Conservation (phyloP, 768 basidiomycete species). For the Lactarius vividus region DNA sequence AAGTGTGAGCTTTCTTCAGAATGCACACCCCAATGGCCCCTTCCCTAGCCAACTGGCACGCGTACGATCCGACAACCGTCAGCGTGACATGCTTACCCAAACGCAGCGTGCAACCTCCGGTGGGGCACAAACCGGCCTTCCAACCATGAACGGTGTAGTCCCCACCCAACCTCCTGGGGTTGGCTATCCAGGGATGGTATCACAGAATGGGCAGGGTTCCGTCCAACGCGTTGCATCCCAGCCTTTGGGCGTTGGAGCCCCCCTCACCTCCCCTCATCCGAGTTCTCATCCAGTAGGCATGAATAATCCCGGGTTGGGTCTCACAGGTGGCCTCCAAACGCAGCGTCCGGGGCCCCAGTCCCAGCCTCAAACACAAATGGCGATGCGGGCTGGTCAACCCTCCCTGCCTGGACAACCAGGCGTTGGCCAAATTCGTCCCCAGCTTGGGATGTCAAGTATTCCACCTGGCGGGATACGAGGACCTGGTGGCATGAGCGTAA, state of each 20-base stretch:
- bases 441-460: slow-evolving; percentile 32
- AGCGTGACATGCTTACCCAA: slow-evolving; percentile 9
- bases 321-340: slow-evolving; percentile 36
- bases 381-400: slow-evolving; percentile 33
- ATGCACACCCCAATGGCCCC: slow-evolving; percentile 27
- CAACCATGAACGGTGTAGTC: slow-evolving; percentile 26
- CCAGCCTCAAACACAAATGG: slow-evolving; percentile 34
- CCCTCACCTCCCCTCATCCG: slow-evolving; percentile 17
- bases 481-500: slow-evolving; percentile 38
- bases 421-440: slow-evolving; percentile 40
- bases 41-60: slow-evolving; percentile 15
- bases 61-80: slow-evolving; percentile 8
- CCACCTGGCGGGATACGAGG: slow-evolving; percentile 38
- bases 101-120: slow-evolving; percentile 17
- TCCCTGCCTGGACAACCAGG: slow-evolving; percentile 33
- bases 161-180: slow-evolving; percentile 23
- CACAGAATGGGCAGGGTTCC: slow-evolving; percentile 17
- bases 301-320: slow-evolving; percentile 39
- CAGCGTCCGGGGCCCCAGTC: slow-evolving; percentile 38
- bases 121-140: slow-evolving; percentile 18
- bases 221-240: slow-evolving; percentile 60
- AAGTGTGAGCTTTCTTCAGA: slow-evolving; percentile 34
- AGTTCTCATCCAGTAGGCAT: slow-evolving; percentile 16
- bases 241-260: slow-evolving; percentile 31
- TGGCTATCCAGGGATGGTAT: slow-evolving; percentile 12